These are phyloP conservation scores for Lecanicillium sp. DNA, from an alignment of 2,329 filamentous ascomycete species.

Conservation along the genomic window DNA sequence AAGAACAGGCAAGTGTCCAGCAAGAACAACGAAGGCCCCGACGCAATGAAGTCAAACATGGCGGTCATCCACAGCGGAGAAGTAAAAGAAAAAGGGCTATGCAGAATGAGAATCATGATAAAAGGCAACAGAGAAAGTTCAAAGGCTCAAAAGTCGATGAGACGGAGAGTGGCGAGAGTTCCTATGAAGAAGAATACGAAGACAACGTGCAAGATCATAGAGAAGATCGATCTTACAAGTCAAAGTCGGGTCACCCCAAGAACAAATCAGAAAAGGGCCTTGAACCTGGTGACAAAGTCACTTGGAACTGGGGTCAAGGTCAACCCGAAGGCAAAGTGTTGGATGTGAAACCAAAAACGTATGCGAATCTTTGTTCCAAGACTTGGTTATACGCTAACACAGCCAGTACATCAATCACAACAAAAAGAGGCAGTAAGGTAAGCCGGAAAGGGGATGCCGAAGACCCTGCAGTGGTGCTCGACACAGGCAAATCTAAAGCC, in stretches of 20 bases:
- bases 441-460: conserved; percentile 29
- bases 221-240: conserved; percentile 8
- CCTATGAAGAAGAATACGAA: conserved; percentile 14
- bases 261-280: conserved; percentile 22
- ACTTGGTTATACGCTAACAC: conserved; percentile 2
- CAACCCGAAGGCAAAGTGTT: conserved; percentile 35
- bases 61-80: not conserved
- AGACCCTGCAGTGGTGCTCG: conserved; percentile 35
- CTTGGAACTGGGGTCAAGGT: conserved; percentile 38
- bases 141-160: no score
- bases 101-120: conserved; percentile 14
- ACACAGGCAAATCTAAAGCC: conserved; percentile 33
- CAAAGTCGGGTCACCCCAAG: conserved; percentile 7
- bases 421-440: conserved; percentile 33
- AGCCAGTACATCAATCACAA: conserved; percentile 27
- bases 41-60: conserved; percentile 1
- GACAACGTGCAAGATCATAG: conserved; percentile 10
- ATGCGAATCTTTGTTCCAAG: not conserved
- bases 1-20: conserved; percentile 24
- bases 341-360: conserved; percentile 27
- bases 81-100: conserved; percentile 5
- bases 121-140: conserved; percentile 15
- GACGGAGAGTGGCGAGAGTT: no score
- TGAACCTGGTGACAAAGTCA: conserved; percentile 33
- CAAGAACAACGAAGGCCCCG: conserved; percentile 10